Conservation (phyloP, 2,329 filamentous ascomycete species). For the Capronia americana region DNA sequence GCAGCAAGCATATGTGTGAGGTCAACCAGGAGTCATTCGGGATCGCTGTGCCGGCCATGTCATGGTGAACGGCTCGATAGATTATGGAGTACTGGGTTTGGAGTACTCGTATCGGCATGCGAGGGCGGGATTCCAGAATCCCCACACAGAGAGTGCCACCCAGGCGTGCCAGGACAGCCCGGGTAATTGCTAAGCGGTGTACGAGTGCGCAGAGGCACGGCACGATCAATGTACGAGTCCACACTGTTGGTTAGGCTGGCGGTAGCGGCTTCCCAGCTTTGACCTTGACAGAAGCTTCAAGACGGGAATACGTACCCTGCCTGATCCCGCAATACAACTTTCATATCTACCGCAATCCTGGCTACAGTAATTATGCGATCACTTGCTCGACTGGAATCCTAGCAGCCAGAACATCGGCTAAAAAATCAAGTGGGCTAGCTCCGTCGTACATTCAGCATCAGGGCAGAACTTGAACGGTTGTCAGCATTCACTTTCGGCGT, state of each 20-base stretch:
- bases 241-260: too few relatives aligned
- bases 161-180: not conserved
- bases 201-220: not conserved
- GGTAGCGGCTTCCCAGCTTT: too few relatives aligned
- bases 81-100: not conserved
- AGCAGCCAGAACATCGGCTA: not conserved
- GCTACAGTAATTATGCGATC: too few relatives aligned
- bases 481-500: not conserved
- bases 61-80: not conserved
- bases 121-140: not conserved
- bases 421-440: not conserved
- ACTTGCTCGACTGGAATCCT: too few relatives aligned
- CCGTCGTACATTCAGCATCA: not conserved
- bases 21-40: constrained; percentile 2
- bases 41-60: not conserved
- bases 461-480: not conserved
- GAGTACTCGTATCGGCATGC: not conserved
- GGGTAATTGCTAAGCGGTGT: not conserved
- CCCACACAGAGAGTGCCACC: not conserved
- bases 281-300: too few relatives aligned
- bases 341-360: too few relatives aligned
- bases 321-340: too few relatives aligned
- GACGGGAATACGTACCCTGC: too few relatives aligned
- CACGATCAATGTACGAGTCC: too few relatives aligned
- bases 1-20: not conserved